These are phyloP conservation scores for Carex myosuroides DNA, from an alignment of 176 grass and related monocot genomes.

Conservation along the genomic window DNA sequence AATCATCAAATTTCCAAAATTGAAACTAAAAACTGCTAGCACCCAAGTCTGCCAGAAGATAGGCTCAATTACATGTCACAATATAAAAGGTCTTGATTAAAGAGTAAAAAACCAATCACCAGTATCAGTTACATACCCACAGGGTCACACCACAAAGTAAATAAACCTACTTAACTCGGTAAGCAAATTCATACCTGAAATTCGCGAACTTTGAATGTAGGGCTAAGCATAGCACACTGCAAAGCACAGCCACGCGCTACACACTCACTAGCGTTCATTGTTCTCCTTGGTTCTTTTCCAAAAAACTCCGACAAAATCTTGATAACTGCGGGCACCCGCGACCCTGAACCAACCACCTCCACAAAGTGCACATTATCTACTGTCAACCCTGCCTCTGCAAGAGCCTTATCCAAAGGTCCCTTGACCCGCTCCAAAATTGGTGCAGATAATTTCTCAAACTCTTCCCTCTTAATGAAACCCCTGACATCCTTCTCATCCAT, in stretches of 20 bases:
- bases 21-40: background rate
- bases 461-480: constrained; percentile 70
- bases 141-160: background rate
- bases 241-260: constrained; percentile 74
- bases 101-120: background rate
- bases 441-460: constrained; percentile 68
- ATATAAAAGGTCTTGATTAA: background rate
- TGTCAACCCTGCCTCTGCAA: constrained; percentile 60
- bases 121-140: background rate
- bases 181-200: constrained; percentile 54
- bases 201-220: constrained; percentile 91
- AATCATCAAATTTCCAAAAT: background rate
- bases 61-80: background rate
- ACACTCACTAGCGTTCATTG: constrained; percentile 93
- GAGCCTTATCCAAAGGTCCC: constrained; percentile 55
- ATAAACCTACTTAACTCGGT: background rate
- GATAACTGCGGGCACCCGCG: constrained; percentile 77
- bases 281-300: constrained; percentile 75
- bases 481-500: constrained; percentile 96
- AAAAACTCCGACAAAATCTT: constrained; percentile 80
- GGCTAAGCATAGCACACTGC: constrained; percentile 81
- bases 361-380: constrained; percentile 65
- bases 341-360: constrained; percentile 89
- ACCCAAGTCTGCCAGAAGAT: background rate
- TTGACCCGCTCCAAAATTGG: constrained; percentile 71